A percentile compares a stretch with the other conserved stretches of the same genome.
Evolutionary conservation across 2,329 filamentous ascomycete genomes (phyloP).

Genomic region (Gnomoniopsis sp.): DNA sequence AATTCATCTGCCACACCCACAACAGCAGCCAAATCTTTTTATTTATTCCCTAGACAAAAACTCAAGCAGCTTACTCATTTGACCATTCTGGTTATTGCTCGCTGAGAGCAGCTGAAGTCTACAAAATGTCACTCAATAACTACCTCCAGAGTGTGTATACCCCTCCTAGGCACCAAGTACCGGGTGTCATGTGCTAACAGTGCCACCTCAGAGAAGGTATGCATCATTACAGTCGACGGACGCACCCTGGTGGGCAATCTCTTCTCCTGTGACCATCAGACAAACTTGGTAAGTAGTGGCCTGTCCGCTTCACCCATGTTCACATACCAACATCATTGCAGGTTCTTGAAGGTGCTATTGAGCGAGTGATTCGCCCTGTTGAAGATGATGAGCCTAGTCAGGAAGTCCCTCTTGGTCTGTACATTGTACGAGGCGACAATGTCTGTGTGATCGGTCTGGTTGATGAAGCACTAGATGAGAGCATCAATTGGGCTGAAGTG

Average conservation of each 20-base stretch:
- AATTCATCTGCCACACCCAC: background rate
- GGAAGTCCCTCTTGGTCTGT: conserved; percentile 80
- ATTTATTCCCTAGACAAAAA: background rate
- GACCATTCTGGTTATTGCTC: background rate
- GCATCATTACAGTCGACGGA: conserved; percentile 89
- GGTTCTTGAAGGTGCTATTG: conserved; percentile 78
- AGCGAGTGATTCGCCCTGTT: conserved; percentile 82
- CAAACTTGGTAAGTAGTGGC: conserved; percentile 66
- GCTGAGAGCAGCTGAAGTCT: background rate
- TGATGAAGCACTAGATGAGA: conserved; percentile 82
- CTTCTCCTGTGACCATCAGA: conserved; percentile 82
- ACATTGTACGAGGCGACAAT: conserved; percentile 91
- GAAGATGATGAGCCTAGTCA: conserved; percentile 81
- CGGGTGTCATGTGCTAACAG: background rate
- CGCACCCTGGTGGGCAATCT: conserved; percentile 81
- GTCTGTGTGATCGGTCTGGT: conserved; percentile 87
- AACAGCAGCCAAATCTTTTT: conserved; percentile 1
- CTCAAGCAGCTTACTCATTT: background rate
- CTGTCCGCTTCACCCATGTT: background rate
- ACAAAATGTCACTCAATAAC: conserved; percentile 27
- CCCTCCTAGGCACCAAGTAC: too few species aligned
- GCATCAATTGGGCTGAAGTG: conserved; percentile 91
- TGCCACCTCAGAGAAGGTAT: conserved; percentile 69
- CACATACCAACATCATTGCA: conserved; percentile 25
- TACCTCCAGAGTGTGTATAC: conserved; percentile 30